Evolutionary conservation across 202 grass and related monocot genomes (phyloP).

Genomic region (Schoenoplectus triqueter): DNA sequence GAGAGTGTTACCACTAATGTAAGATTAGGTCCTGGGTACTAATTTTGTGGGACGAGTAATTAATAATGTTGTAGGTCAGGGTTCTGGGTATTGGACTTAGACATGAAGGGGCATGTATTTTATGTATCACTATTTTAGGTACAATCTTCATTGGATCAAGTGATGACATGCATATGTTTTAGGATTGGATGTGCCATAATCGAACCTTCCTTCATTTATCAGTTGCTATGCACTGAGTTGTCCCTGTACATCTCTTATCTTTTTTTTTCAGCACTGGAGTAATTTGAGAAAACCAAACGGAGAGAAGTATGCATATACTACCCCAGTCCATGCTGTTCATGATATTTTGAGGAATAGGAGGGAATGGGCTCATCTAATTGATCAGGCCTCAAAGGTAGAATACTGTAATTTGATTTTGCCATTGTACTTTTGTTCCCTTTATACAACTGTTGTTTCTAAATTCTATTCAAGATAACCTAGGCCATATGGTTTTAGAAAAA

Average conservation of each 20-base stretch:
- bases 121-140: neutral
- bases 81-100: neutral
- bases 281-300: slow-evolving; percentile 67
- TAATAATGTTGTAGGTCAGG: neutral
- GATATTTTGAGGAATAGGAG: slow-evolving; percentile 73
- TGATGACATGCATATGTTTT: neutral
- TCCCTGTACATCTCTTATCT: slow-evolving; percentile 27
- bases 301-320: slow-evolving; percentile 60
- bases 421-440: neutral
- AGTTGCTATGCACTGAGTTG: neutral
- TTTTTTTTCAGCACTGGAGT: slow-evolving; percentile 59
- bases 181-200: neutral
- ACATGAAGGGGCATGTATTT: neutral
- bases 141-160: slow-evolving; percentile 13
- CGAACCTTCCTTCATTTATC: neutral
- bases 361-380: slow-evolving; percentile 85
- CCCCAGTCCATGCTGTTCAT: slow-evolving; percentile 62
- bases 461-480: neutral
- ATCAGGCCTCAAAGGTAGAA: slow-evolving; percentile 70
- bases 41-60: neutral
- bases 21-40: neutral
- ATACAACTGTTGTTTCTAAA: neutral
- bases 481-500: neutral
- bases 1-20: neutral
- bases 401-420: slow-evolving; percentile 4